phyloP scores from a whole-genome alignment of 2,329 filamentous ascomycete species.

The Calonectria pseudoreteaudii region DNA sequence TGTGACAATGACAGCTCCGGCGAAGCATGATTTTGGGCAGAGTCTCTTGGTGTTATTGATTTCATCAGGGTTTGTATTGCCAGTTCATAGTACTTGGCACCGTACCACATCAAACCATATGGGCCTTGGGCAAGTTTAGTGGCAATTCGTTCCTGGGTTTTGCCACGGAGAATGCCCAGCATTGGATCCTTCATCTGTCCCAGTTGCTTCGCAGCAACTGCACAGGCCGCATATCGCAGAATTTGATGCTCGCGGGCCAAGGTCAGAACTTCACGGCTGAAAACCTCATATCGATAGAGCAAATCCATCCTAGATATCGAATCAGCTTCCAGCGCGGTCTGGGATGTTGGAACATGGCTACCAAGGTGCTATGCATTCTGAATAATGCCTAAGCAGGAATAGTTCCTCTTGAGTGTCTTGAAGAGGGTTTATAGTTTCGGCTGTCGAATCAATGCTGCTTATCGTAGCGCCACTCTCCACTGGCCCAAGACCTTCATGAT shows the following conservation, averaged over 20 bases:
- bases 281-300: not conserved
- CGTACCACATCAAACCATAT: not conserved
- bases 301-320: not conserved
- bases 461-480: too few species aligned
- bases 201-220: not conserved
- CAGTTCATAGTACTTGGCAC: not conserved
- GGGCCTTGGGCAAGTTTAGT: not conserved
- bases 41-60: not conserved
- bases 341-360: too few species aligned
- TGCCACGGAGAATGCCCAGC: not conserved
- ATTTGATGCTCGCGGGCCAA: not conserved
- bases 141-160: not conserved
- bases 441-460: too few species aligned
- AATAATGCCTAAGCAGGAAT: not conserved
- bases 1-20: not conserved
- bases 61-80: not conserved
- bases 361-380: not conserved
- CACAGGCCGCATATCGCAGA: not conserved
- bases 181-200: not conserved
- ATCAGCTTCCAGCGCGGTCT: too few species aligned
- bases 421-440: not conserved
- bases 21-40: not conserved
- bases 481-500: too few species aligned
- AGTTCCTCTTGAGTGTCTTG: not conserved
- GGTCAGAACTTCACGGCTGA: not conserved